A percentile compares a stretch with the other conserved stretches of the same genome.
Conservation (phyloP, 164 flowering plant species). For the Annona squamosa region DNA sequence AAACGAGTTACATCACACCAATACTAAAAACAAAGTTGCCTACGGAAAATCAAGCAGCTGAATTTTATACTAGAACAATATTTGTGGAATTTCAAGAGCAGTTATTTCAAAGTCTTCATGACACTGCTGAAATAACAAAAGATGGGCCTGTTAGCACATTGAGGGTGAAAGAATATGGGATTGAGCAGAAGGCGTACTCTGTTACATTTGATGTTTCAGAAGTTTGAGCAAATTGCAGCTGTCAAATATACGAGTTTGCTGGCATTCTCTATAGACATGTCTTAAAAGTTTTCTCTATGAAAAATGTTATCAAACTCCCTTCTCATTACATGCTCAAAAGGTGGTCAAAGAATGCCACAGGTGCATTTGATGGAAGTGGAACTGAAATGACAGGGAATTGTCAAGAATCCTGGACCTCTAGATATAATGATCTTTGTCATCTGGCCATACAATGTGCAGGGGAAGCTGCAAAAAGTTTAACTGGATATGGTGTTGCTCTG, state of each 20-base stretch:
- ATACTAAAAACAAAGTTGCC: constrained; percentile 51
- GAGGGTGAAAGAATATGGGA: constrained; percentile 76
- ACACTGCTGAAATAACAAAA: constrained; percentile 61
- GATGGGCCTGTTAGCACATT: constrained; percentile 49
- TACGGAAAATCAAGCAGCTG: constrained; percentile 79
- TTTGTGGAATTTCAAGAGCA: constrained; percentile 74
- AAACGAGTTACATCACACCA: constrained; percentile 32
- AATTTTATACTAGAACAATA: constrained; percentile 52
- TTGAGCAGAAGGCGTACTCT: constrained; percentile 50
- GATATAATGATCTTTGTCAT: constrained; percentile 38
- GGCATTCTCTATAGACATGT: constrained; percentile 78
- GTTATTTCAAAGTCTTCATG: constrained; percentile 66
- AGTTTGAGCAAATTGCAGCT: constrained; percentile 63
- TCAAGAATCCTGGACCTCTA: constrained; percentile 28
- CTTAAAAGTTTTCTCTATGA: constrained; percentile 74
- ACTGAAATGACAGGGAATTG: constrained; percentile 25
- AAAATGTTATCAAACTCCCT: constrained; percentile 59
- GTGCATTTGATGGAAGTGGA: constrained; percentile 26
- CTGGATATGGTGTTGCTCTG: constrained; percentile 41
- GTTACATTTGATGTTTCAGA: constrained; percentile 56
- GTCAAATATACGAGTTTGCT: constrained; percentile 77
- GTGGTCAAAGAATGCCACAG: constrained; percentile 69
- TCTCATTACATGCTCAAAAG: constrained; percentile 60
- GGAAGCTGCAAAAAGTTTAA: constrained; percentile 44
- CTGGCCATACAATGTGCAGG: constrained; percentile 49